Conservation (phyloP, 2,329 filamentous ascomycete genomes). For the Colletotrichum kahawae region DNA sequence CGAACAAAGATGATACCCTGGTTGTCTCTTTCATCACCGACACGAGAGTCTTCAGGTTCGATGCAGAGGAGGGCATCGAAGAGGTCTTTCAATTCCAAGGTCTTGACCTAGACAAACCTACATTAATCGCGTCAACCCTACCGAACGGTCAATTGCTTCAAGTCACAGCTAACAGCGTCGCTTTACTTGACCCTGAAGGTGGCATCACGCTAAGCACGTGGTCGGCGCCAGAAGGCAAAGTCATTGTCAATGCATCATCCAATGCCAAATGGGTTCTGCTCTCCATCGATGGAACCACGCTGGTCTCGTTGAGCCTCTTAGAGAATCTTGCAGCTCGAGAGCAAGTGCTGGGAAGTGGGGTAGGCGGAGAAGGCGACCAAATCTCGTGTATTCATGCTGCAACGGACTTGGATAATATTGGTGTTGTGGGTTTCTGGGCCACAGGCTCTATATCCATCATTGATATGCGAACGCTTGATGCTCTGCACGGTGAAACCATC, state of each 20-base stretch:
- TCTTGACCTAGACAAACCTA: constrained; percentile 71
- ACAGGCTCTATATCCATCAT: constrained; percentile 81
- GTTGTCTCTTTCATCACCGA: constrained; percentile 83
- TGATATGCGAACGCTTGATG: constrained; percentile 68
- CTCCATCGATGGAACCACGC: constrained; percentile 74
- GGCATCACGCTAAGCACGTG: constrained; percentile 21
- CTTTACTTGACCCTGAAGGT: constrained; percentile 18
- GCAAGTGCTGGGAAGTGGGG: constrained; percentile 64
- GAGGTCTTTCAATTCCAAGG: constrained; percentile 81
- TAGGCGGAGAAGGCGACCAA: constrained; percentile 59
- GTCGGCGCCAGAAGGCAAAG: constrained; percentile 40
- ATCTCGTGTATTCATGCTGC: constrained; percentile 85
- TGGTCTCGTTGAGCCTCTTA: constrained; percentile 71
- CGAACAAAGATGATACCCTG: constrained; percentile 68
- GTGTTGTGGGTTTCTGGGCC: constrained; percentile 87
- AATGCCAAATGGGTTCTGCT: constrained; percentile 74
- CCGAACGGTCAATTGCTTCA: constrained; percentile 17
- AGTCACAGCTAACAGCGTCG: constrained; percentile 7
- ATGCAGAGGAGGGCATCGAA: constrained; percentile 77
- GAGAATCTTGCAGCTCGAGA: constrained; percentile 61
- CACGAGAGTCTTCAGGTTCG: constrained; percentile 83
- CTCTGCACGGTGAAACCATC: constrained; percentile 68
- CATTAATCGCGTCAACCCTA: constrained; percentile 71
- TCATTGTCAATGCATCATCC: constrained; percentile 80
- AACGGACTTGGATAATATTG: constrained; percentile 64